These are phyloP conservation scores for Alloteropsis semialata DNA, from an alignment of 176 grass and related monocot genomes.

Conservation along the genomic window DNA sequence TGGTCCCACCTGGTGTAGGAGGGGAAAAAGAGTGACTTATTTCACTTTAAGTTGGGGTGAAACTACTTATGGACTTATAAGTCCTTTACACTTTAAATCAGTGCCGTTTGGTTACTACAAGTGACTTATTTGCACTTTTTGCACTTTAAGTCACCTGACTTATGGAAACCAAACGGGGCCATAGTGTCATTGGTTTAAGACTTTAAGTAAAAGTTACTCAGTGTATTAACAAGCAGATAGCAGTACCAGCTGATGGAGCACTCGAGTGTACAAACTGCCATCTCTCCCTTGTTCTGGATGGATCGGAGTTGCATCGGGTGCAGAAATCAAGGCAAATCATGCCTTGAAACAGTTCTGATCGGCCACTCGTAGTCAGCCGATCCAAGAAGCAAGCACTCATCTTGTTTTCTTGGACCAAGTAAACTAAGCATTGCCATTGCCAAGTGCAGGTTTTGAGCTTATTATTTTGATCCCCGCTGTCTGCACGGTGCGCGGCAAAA, in stretches of 20 bases:
- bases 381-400: constrained; percentile 10
- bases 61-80: too few relatives aligned
- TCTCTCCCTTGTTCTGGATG: constrained; percentile 20
- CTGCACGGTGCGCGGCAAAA: constrained; percentile 17
- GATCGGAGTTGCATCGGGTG: constrained; percentile 32
- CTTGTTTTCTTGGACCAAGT: constrained; percentile 12
- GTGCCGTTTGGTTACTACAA: too few relatives aligned
- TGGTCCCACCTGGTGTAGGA: too few relatives aligned
- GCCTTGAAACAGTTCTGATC: constrained; percentile 8
- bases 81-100: too few relatives aligned
- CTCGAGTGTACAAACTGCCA: constrained; percentile 20
- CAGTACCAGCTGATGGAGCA: constrained; percentile 21
- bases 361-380: neutral
- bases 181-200: constrained; percentile 7
- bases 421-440: neutral
- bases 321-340: constrained; percentile 45
- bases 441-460: neutral
- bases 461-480: constrained; percentile 18
- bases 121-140: too few relatives aligned
- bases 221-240: neutral
- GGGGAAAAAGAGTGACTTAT: too few relatives aligned
- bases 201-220: constrained; percentile 27
- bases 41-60: too few relatives aligned
- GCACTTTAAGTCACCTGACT: too few relatives aligned
- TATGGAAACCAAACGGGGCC: too few relatives aligned